Percentiles rank a stretch among this genome's conserved stretches.
phyloP scores from a whole-genome alignment of 306 rosid genomes.

The Trichosanthes truncata region DNA sequence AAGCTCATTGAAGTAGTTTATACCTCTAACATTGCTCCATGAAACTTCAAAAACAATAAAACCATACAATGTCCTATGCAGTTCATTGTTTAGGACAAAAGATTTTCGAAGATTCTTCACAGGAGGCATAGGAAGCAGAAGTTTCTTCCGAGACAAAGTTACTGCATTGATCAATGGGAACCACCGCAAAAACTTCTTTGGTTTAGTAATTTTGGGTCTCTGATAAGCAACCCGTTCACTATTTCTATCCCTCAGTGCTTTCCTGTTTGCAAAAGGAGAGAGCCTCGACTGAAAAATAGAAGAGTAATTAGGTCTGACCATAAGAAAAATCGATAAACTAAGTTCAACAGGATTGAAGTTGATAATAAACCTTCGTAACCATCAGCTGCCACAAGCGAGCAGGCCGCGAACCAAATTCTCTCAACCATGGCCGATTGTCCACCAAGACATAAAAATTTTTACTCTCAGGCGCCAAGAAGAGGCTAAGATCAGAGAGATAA shows the following conservation, averaged over 20 bases:
- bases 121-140: slow-evolving; percentile 78
- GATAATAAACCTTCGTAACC: slow-evolving; percentile 75
- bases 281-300: slow-evolving; percentile 61
- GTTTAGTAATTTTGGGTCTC: slow-evolving; percentile 26
- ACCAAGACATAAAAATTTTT: slow-evolving; percentile 71
- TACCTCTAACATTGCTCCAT: slow-evolving; percentile 81
- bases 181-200: slow-evolving; percentile 47
- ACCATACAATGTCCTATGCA: slow-evolving; percentile 75
- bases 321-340: slow-evolving; percentile 13
- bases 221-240: slow-evolving; percentile 37
- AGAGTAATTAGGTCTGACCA: not conserved
- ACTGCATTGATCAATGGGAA: slow-evolving; percentile 53
- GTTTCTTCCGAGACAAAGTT: slow-evolving; percentile 50
- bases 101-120: slow-evolving; percentile 59
- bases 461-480: slow-evolving; percentile 69
- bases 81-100: slow-evolving; percentile 53
- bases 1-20: slow-evolving; percentile 87
- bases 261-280: slow-evolving; percentile 82
- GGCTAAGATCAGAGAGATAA: slow-evolving; percentile 77
- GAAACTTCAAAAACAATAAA: slow-evolving; percentile 82
- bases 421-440: slow-evolving; percentile 91
- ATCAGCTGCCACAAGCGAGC: slow-evolving; percentile 93
- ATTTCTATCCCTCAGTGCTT: slow-evolving; percentile 43
- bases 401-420: slow-evolving; percentile 54
- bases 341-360: not conserved